Percentiles rank a stretch among this genome's conserved stretches.
These are phyloP conservation scores for Suillus ampliporus DNA, from an alignment of 768 basidiomycete species.

Conservation along the genomic window DNA sequence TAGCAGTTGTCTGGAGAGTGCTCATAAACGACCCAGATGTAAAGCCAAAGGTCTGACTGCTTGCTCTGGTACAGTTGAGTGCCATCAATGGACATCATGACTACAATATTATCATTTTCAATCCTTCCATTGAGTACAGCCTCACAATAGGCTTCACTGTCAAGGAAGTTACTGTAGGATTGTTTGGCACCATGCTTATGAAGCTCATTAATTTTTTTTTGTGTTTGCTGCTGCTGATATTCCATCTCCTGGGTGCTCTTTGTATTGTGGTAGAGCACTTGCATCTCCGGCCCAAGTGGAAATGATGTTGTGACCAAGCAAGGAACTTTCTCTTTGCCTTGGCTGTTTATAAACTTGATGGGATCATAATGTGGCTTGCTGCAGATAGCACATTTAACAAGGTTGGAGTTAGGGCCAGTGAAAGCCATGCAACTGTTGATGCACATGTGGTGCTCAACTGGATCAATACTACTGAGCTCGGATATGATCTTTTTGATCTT, in stretches of 20 bases:
- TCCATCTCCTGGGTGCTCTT: too few species aligned
- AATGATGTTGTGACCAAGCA: too few species aligned
- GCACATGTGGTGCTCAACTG: slow-evolving; percentile 29
- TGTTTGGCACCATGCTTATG: slow-evolving; percentile 16
- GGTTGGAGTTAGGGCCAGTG: slow-evolving; percentile 24
- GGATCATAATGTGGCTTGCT: slow-evolving; percentile 28
- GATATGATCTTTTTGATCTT: neutral
- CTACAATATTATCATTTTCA: slow-evolving; percentile 29
- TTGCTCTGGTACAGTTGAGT: slow-evolving; percentile 42
- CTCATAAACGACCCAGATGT: slow-evolving; percentile 44
- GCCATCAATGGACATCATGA: slow-evolving; percentile 45
- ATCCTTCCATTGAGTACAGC: slow-evolving; percentile 15
- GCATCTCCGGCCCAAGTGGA: neutral
- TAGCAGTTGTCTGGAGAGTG: slow-evolving; percentile 25
- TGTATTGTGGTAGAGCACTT: too few species aligned
- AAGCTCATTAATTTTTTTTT: neutral
- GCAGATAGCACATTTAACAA: slow-evolving; percentile 28
- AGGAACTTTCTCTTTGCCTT: too few species aligned
- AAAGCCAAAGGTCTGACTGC: slow-evolving; percentile 19
- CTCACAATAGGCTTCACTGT: slow-evolving; percentile 16
- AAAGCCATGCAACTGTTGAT: slow-evolving; percentile 30
- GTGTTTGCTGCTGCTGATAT: too few species aligned
- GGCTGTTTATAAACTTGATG: too few species aligned
- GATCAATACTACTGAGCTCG: slow-evolving; percentile 12
- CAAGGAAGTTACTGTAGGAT: slow-evolving; percentile 7